phyloP scores from a whole-genome alignment of 495 filamentous ascomycete genomes.

The Schizothecium vesticola region DNA sequence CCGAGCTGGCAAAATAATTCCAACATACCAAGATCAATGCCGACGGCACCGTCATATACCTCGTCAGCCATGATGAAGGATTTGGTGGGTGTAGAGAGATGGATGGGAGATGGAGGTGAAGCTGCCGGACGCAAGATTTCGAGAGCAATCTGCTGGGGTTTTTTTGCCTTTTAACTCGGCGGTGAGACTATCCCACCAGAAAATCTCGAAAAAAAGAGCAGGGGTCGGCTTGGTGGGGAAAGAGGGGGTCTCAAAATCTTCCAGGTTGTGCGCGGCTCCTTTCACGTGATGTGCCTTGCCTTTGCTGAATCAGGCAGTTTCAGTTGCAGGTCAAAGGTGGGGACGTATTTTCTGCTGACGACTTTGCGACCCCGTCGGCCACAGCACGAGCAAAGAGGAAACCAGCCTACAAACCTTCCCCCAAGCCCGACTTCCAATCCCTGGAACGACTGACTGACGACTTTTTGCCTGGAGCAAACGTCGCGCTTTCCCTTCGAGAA shows the following conservation, averaged over 20 bases:
- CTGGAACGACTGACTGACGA: neutral
- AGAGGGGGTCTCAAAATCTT: neutral
- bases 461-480: constrained; percentile 29
- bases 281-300: neutral
- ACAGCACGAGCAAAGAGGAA: neutral
- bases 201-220: neutral
- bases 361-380: neutral
- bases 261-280: neutral
- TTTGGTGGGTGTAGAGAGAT: constrained; percentile 13
- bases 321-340: neutral
- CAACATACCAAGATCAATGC: constrained; percentile 93
- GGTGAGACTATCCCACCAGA: neutral
- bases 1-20: neutral
- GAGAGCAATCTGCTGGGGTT: constrained; percentile 16
- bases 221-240: neutral
- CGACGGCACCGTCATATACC: constrained; percentile 98
- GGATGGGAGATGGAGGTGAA: constrained; percentile 23
- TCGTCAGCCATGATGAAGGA: constrained; percentile 68
- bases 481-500: constrained; percentile 24
- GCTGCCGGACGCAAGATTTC: constrained; percentile 21
- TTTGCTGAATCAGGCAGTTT: neutral
- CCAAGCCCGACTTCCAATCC: neutral
- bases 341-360: neutral
- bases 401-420: constrained; percentile 5
- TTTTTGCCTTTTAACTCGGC: constrained; percentile 24